phyloP scores from a whole-genome alignment of 768 basidiomycete species.

The Cubamyces sp. region DNA sequence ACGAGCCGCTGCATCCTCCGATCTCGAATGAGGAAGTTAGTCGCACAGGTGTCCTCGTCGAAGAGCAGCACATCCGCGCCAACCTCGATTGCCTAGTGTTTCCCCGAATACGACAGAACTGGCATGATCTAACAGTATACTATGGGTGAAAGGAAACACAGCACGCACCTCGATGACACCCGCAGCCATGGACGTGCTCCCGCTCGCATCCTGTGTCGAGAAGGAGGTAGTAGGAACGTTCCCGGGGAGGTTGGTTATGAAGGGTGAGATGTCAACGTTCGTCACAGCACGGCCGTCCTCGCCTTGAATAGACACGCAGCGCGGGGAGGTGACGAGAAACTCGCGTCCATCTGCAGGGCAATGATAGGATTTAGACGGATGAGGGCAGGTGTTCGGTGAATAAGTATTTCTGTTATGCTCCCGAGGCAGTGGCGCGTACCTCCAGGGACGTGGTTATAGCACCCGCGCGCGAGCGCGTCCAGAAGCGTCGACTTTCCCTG shows the following conservation, averaged over 20 bases:
- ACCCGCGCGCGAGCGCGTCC: constrained; percentile 24
- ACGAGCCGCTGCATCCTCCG: constrained; percentile 26
- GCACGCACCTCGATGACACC: constrained; percentile 22
- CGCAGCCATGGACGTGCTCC: constrained; percentile 28
- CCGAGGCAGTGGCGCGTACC: background rate
- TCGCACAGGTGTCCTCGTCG: constrained; percentile 29
- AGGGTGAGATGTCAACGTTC: constrained; percentile 27
- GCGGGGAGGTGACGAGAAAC: constrained; percentile 21
- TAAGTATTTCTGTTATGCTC: too few relatives aligned
- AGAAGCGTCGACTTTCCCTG: constrained; percentile 27
- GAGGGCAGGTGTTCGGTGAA: too few relatives aligned
- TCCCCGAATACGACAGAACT: too few relatives aligned
- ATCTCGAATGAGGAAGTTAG: constrained; percentile 29
- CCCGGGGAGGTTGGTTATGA: constrained; percentile 23
- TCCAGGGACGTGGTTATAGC: constrained; percentile 25
- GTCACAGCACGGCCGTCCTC: constrained; percentile 27
- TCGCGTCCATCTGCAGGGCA: constrained; percentile 23
- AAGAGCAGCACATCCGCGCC: constrained; percentile 26
- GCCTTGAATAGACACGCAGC: constrained; percentile 21
- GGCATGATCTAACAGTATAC: background rate
- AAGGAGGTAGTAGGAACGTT: constrained; percentile 20
- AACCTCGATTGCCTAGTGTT: constrained; percentile 21
- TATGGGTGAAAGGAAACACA: background rate
- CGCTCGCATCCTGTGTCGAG: constrained; percentile 28
- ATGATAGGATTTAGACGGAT: too few relatives aligned